phyloP scores from a whole-genome alignment of 1,139 yeast species.

The Magnusiomyces suaveolens region DNA sequence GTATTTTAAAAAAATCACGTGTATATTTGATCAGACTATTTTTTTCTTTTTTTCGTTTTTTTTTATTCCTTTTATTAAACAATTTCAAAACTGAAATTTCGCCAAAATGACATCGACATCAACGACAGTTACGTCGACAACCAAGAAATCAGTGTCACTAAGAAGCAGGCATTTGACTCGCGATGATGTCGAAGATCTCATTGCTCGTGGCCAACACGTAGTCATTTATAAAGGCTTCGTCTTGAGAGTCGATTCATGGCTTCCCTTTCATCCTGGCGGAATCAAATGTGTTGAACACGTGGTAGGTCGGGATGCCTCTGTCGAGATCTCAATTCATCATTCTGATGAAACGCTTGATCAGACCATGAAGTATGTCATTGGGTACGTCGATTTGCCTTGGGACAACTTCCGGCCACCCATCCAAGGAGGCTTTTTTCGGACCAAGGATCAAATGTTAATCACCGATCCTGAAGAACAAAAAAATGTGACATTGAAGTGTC shows the following conservation, averaged over 20 bases:
- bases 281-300: constrained; percentile 73
- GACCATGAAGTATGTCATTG: constrained; percentile 53
- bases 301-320: constrained; percentile 85
- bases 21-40: background rate
- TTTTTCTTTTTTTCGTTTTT: background rate
- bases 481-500: background rate
- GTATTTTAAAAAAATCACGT: background rate
- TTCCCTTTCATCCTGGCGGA: constrained; percentile 77
- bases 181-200: constrained; percentile 40
- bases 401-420: constrained; percentile 74
- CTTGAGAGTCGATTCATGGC: constrained; percentile 60
- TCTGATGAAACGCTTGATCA: constrained; percentile 44
- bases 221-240: constrained; percentile 57
- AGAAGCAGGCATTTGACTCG: constrained; percentile 10
- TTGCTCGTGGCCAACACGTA: constrained; percentile 58
- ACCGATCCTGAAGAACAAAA: constrained; percentile 1
- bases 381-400: constrained; percentile 51
- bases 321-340: constrained; percentile 79
- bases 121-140: background rate
- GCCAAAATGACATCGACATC: background rate
- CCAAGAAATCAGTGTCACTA: background rate
- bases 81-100: too few relatives aligned
- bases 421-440: constrained; percentile 59
- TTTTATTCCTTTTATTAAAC: too few relatives aligned
- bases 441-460: constrained; percentile 18